phyloP scores from a whole-genome alignment of 164 flowering plant genomes.

The Warburgia ugandensis region DNA sequence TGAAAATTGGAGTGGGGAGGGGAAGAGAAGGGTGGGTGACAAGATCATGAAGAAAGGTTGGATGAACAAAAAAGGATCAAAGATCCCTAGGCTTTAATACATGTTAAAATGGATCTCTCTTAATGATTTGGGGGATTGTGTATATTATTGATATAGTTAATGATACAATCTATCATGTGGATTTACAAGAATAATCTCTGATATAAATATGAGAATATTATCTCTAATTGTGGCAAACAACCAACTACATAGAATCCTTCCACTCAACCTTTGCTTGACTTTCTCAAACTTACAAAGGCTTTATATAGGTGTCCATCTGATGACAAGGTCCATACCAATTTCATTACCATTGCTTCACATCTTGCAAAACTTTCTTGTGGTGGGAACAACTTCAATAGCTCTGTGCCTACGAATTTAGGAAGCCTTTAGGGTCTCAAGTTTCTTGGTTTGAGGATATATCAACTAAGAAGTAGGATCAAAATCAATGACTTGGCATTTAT shows the following conservation, averaged over 20 bases:
- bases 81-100: too few species aligned
- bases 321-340: constrained; percentile 10
- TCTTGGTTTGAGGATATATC: background rate
- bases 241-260: constrained; percentile 7
- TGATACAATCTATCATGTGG: too few species aligned
- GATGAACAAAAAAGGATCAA: too few species aligned
- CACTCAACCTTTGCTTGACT: constrained; percentile 1
- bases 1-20: too few species aligned
- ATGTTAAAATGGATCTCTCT: too few species aligned
- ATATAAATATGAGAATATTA: too few species aligned
- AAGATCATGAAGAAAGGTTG: too few species aligned
- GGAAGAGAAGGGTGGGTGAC: too few species aligned
- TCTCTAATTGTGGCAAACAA: background rate
- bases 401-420: constrained; percentile 7
- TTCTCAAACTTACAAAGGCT: constrained; percentile 10
- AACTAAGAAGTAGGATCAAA: background rate
- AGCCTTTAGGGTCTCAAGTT: background rate
- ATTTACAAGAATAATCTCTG: too few species aligned
- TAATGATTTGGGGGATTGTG: too few species aligned
- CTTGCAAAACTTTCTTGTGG: constrained; percentile 6
- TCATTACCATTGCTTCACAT: constrained; percentile 11
- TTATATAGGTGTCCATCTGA: constrained; percentile 5
- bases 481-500: constrained; percentile 5
- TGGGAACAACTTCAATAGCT: constrained; percentile 7
- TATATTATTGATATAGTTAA: too few species aligned